Evolutionary conservation across 2,329 filamentous ascomycete genomes (phyloP).

Genomic region (Teratosphaeria viscida): DNA sequence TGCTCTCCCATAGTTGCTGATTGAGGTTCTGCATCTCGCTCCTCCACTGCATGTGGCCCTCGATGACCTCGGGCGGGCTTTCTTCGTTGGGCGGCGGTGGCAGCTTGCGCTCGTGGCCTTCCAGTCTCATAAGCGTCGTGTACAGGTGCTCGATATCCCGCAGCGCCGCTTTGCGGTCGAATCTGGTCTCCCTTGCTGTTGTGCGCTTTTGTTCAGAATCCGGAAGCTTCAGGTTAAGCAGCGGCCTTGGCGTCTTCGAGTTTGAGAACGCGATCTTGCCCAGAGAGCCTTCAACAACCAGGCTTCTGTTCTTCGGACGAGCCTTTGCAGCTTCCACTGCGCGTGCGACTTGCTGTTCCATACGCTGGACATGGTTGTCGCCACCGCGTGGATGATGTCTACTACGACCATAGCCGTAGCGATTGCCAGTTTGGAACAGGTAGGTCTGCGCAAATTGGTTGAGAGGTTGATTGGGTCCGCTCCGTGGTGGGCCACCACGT

Average conservation of each 20-base stretch:
- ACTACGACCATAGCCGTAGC: constrained; percentile 55
- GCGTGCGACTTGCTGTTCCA: constrained; percentile 97
- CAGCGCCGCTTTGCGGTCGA: constrained; percentile 73
- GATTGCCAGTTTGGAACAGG: constrained; percentile 83
- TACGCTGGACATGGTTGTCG: constrained; percentile 95
- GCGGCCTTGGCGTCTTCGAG: constrained; percentile 87
- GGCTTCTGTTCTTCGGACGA: constrained; percentile 93
- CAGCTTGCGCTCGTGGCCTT: constrained; percentile 79
- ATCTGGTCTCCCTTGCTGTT: constrained; percentile 39
- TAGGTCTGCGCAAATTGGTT: constrained; percentile 98
- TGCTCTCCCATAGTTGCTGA: constrained; percentile 67
- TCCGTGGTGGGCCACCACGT: constrained; percentile 59
- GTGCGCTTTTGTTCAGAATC: constrained; percentile 52
- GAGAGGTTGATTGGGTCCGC: constrained; percentile 84
- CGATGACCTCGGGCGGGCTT: constrained; percentile 57
- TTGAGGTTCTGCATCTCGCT: constrained; percentile 62
- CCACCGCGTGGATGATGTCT: constrained; percentile 69
- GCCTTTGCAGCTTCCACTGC: constrained; percentile 96
- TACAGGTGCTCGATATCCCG: constrained; percentile 86
- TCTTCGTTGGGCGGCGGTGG: constrained; percentile 56
- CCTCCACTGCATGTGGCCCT: constrained; percentile 70
- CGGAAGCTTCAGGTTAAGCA: constrained; percentile 87
- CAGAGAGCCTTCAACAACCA: constrained; percentile 90
- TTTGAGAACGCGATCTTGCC: constrained; percentile 99
- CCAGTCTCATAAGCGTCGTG: constrained; percentile 77